Base-by-base conservation (phyloP, 2,329 filamentous ascomycete genomes). In the Pseudogymnoascus sp. region DNA sequence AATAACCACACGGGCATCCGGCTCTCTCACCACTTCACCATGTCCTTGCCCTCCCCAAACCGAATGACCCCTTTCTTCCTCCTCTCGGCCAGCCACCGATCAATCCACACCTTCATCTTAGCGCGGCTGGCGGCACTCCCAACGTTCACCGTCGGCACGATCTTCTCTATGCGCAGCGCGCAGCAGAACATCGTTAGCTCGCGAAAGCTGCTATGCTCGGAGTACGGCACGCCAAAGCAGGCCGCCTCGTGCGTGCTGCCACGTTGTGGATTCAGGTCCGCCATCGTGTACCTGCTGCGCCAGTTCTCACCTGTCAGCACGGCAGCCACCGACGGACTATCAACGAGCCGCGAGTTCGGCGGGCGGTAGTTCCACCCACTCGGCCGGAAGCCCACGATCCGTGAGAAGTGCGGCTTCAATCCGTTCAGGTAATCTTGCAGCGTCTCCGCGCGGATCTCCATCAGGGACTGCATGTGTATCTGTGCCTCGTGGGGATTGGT, bases 391-490 rank as follows among this genome's bases (percentile, higher is more conserved):
- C 92, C 94, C 16, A 97, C 89, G 53, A 96, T 86, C 61, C 90
- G 88, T 12, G 86, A 86, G 74, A 97, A 99, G 68, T 91, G 86
- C 5, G 89, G 87, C 66, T 88, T 89, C 77, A 91, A 90, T 37
- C 84, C 81, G 69, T 88, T 84, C 5, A 97, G 83, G 70, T 99
- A 99, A 65, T 96, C 92, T 67, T 91, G 86, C 1, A 99, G 81
- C 0, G 93, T 96, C 68, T 97, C 92, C 35, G 92, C 87, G 25
- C 92, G 87, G 68, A 99, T 92, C 74, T 97, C 93, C 81, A 94
- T 94, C 8, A 99, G 81, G 70, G 90, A 92, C 69, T 96, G 95
- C 92, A 99, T 97, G 76, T 99, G 94, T 0, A 99, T 92, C 75
- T 97, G 93, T 0, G 94, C 94, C 69, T 91, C 90, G 21, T 83